Conservation (phyloP, 768 basidiomycete species). For the Rhizopogon sp. region DNA sequence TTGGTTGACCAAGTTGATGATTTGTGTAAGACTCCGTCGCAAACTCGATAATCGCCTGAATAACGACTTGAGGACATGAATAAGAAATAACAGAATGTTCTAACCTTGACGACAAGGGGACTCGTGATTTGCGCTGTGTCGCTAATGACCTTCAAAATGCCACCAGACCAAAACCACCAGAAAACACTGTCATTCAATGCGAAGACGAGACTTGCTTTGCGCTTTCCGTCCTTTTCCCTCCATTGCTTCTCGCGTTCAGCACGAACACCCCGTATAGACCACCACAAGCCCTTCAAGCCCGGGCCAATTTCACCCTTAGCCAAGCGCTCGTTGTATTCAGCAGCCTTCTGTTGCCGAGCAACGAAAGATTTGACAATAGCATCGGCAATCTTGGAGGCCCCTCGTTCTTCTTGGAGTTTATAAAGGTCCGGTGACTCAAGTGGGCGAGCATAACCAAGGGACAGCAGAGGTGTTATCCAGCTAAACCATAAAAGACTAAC, state of each 20-base stretch:
- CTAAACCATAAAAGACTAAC: no score
- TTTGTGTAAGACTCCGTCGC: no score
- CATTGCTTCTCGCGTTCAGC: conserved; percentile 56
- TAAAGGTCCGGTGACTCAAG: conserved; percentile 79
- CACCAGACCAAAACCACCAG: conserved; percentile 76
- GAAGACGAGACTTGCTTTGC: conserved; percentile 54
- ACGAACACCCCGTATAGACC: conserved; percentile 47
- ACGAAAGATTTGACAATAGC: conserved; percentile 64
- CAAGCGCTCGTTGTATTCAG: conserved; percentile 67
- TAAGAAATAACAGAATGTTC: conserved; percentile 1
- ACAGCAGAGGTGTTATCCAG: no score
- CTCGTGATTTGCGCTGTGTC: conserved; percentile 71
- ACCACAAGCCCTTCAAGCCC: conserved; percentile 49
- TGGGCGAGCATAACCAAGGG: conserved; percentile 77
- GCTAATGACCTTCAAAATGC: conserved; percentile 50
- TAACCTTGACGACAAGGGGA: conserved; percentile 77
- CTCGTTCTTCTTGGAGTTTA: conserved; percentile 62
- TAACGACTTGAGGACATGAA: neutral
- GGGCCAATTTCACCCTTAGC: conserved; percentile 60
- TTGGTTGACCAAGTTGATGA: no score
- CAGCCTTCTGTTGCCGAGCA: conserved; percentile 47
- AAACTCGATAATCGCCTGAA: conserved; percentile 68
- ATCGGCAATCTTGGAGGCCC: conserved; percentile 55
- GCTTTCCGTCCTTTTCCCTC: conserved; percentile 59
- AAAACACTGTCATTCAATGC: conserved; percentile 76